phyloP scores from a whole-genome alignment of 805 yeast species.

The Ogataea minuta region DNA sequence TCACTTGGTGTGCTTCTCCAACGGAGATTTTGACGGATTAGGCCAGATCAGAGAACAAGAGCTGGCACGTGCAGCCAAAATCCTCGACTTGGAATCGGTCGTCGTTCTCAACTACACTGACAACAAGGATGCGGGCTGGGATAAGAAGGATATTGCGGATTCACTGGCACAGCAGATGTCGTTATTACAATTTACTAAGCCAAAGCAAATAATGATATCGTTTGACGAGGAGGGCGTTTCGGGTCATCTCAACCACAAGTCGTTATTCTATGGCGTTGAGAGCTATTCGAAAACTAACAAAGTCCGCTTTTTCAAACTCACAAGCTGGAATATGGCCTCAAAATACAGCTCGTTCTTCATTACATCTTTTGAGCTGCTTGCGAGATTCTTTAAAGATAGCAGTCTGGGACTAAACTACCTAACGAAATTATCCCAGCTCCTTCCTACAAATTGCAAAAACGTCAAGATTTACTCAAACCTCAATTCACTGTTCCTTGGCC shows the following conservation, averaged over 20 bases:
- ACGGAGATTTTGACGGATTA: constrained; percentile 73
- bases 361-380: constrained; percentile 37
- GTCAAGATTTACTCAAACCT: constrained; percentile 40
- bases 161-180: constrained; percentile 31
- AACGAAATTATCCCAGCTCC: background rate
- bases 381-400: constrained; percentile 20
- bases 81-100: constrained; percentile 50
- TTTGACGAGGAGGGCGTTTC: constrained; percentile 86
- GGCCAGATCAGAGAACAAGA: constrained; percentile 67
- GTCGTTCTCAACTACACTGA: constrained; percentile 58
- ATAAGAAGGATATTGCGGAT: constrained; percentile 37
- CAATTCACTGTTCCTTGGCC: constrained; percentile 39
- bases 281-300: constrained; percentile 28
- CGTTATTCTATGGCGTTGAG: constrained; percentile 53
- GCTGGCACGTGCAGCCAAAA: constrained; percentile 49
- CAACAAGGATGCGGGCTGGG: constrained; percentile 70
- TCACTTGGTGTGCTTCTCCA: constrained; percentile 66
- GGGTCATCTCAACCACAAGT: constrained; percentile 79
- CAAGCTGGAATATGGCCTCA: constrained; percentile 33
- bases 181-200: constrained; percentile 16
- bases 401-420: background rate
- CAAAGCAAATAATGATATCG: constrained; percentile 53
- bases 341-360: constrained; percentile 51
- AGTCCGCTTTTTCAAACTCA: constrained; percentile 27
- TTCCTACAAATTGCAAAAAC: constrained; percentile 19